Base-by-base conservation (phyloP, 495 filamentous ascomycete species). In the Penicillium daleae region DNA sequence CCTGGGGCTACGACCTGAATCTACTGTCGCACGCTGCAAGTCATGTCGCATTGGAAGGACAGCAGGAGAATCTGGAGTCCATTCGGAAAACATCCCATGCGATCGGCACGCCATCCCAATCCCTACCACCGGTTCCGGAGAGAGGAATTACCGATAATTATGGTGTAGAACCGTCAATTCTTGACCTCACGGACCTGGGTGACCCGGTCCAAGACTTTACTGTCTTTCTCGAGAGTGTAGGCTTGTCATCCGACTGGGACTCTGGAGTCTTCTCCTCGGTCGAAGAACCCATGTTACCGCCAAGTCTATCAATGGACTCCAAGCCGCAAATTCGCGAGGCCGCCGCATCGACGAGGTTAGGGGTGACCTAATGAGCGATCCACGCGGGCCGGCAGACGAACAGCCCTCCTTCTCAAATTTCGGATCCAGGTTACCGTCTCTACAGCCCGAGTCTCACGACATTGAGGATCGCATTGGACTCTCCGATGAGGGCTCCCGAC, bases 401-500 rank as follows among this genome's bases (percentile, higher is more conserved):
- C 68, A 69, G 24, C 79, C 79, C 10, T 82, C 87, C 2, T 81
- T 86, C 21, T 89, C 86, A 10, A 84, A 87, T 50, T 89, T 90
- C 61, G 87, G 88, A 0, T 91, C 88, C 3, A 80, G 89, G 42
- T 82, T 90, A 46, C 87, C 87, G 1, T 91, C 88, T 6, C 71
- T 90, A 40, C 85, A 86, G 65, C 88, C 88, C 21, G 87, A 90
- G 57, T 78, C 79, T 24, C 82, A 86, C 58, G 84, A 89, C 66
- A 77, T 83, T 5, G 77, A 83, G 31, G 85, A 87, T 33, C 78
- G 79, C 17, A 73, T 79, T 49, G 78, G 78, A 5, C 73, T 82
- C 27, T 67, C 70, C 3, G 79, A 82, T 67, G 79, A 82, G 17
- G 73, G 76, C 24, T 72, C 78, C 8, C 74, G 79, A 21, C 82